Evolutionary conservation across 2,329 filamentous ascomycete species (phyloP).

Genomic region (Pseudocercospora musae): DNA sequence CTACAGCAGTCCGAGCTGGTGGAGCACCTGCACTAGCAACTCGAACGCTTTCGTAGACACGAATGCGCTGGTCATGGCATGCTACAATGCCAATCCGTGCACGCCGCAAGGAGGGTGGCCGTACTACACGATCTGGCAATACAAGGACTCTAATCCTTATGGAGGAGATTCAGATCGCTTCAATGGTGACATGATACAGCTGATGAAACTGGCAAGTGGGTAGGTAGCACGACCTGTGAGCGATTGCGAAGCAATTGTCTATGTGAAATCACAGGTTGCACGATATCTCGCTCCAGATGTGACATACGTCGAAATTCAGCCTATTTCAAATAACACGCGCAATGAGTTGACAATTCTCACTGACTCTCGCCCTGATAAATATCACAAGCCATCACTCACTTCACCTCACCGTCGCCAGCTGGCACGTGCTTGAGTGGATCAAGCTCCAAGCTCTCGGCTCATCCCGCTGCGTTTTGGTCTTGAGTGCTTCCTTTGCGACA

Average conservation of each 20-base stretch:
- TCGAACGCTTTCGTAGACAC: slow-evolving; percentile 44
- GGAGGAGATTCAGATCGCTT: slow-evolving; percentile 55
- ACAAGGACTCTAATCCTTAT: slow-evolving; percentile 47
- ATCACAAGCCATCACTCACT: neutral
- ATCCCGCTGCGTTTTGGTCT: neutral
- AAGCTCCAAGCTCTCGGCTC: neutral
- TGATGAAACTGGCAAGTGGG: slow-evolving; percentile 38
- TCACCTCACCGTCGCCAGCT: neutral
- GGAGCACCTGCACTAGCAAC: slow-evolving; percentile 53
- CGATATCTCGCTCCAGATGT: neutral
- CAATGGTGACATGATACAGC: slow-evolving; percentile 43
- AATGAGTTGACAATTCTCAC: neutral
- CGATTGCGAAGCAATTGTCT: neutral
- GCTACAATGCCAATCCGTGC: slow-evolving; percentile 30
- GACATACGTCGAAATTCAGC: neutral
- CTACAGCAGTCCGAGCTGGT: slow-evolving; percentile 55
- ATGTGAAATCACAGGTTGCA: neutral
- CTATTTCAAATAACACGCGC: neutral
- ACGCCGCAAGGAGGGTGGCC: slow-evolving; percentile 46
- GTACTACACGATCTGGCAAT: slow-evolving; percentile 56
- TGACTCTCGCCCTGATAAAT: neutral
- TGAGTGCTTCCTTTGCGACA: neutral
- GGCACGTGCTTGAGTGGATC: neutral
- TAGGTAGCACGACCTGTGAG: slow-evolving; percentile 1
- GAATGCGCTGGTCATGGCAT: slow-evolving; percentile 14